phyloP scores from a whole-genome alignment of 2,329 filamentous ascomycete species.

The Ustulina deusta region DNA sequence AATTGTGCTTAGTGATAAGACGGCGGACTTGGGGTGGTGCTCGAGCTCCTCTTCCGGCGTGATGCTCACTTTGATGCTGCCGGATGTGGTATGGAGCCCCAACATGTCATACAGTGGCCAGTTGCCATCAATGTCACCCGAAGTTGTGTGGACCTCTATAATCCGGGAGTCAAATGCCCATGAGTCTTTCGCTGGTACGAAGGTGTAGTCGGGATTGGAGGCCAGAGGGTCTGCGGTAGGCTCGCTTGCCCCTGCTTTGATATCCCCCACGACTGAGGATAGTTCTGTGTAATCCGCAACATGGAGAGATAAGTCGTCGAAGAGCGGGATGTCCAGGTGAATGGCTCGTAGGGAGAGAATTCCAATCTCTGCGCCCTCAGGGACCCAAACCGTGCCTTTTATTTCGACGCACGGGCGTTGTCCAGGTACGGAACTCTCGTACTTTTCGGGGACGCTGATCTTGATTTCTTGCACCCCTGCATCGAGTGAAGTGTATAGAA shows the following conservation, averaged over 20 bases:
- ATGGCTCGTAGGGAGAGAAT: constrained; percentile 52
- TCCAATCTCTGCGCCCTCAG: constrained; percentile 55
- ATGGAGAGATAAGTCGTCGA: constrained; percentile 53
- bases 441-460: constrained; percentile 55
- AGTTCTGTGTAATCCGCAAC: constrained; percentile 54
- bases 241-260: constrained; percentile 53
- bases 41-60: constrained; percentile 56
- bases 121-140: constrained; percentile 60
- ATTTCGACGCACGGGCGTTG: constrained; percentile 61
- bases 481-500: constrained; percentile 52
- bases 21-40: constrained; percentile 54
- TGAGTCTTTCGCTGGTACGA: constrained; percentile 48
- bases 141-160: constrained; percentile 57
- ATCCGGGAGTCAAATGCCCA: constrained; percentile 59
- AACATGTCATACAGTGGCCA: constrained; percentile 66
- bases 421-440: constrained; percentile 47
- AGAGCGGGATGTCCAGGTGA: constrained; percentile 55
- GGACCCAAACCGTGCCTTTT: constrained; percentile 61
- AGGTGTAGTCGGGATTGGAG: constrained; percentile 40
- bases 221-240: constrained; percentile 3
- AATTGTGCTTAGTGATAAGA: constrained; percentile 56
- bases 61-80: constrained; percentile 57
- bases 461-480: constrained; percentile 54
- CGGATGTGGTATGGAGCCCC: constrained; percentile 59
- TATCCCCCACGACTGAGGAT: constrained; percentile 54